These are phyloP conservation scores for Aspergillus sp. DNA, from an alignment of 2,329 filamentous ascomycete genomes.

Conservation along the genomic window DNA sequence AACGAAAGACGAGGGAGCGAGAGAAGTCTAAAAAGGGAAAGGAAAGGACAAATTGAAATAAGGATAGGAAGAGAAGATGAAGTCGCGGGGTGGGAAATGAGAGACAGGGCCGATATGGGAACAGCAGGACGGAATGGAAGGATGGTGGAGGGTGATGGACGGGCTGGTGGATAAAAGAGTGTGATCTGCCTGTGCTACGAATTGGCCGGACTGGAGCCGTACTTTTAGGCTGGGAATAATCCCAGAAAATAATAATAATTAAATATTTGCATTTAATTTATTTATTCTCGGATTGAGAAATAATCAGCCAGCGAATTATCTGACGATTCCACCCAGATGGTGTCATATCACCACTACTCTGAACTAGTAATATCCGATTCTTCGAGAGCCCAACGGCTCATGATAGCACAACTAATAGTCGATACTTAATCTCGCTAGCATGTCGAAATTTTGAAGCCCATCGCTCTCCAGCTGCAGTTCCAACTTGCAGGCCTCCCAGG, in stretches of 20 bases:
- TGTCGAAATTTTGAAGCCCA: not conserved
- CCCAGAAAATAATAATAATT: not conserved
- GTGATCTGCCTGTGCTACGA: constrained; percentile 37
- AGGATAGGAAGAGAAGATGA: constrained; percentile 29
- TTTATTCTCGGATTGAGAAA: not conserved
- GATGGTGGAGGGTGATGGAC: constrained; percentile 15
- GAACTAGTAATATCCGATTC: not conserved
- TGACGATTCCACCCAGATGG: not conserved
- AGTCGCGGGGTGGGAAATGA: constrained; percentile 34
- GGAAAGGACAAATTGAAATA: constrained; percentile 23
- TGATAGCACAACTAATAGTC: not conserved
- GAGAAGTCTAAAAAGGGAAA: constrained; percentile 28
- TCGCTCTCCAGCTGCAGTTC: not conserved
- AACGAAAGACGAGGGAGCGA: constrained; percentile 33
- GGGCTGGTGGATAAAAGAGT: constrained; percentile 35
- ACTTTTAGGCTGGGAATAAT: constrained; percentile 15
- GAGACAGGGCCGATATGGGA: constrained; percentile 33
- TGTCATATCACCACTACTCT: not conserved
- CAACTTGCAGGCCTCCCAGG: not conserved
- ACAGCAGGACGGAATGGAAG: constrained; percentile 21
- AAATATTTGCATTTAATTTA: not conserved
- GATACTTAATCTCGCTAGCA: not conserved
- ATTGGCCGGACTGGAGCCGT: constrained; percentile 29
- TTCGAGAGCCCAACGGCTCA: not conserved
- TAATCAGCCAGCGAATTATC: not conserved